Base-by-base conservation (phyloP, 2,329 filamentous ascomycete genomes). In the Colletotrichum limetticola region DNA sequence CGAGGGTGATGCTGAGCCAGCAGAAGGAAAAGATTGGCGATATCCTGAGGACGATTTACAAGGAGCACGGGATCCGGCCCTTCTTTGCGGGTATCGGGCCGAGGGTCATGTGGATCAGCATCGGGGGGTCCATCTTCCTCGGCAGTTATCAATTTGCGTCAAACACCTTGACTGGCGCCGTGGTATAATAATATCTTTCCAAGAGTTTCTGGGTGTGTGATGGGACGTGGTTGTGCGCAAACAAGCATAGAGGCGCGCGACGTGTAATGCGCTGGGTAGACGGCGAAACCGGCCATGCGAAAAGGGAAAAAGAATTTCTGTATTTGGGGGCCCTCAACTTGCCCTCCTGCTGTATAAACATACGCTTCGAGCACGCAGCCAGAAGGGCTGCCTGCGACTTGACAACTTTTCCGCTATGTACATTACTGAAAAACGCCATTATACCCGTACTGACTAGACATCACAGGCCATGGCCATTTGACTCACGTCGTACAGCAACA, bases 61-160 rank as follows among this genome's bases (percentile, higher is more conserved):
- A 83, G 61, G 88, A 92, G 68, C 89, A 91, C 74, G 93, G 94
- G 1, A 80, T 90, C 5, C 83, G 87, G 74, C 91, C 92, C 0
- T 95, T 95, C 82, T 95, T 95, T 78, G 90, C 91, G 1, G 94
- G 93, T 1, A 88, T 92, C 58, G 95, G 93, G 19, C 97, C 97
- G 1, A 88, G 97, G 66, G 92, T 98, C 11, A 92, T 94, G 74
- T 98, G 97, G 95, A 99, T 99, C 80, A 97, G 94, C 76, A 93
- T 94, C 69, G 97, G 97, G 3, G 97, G 97, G 1, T 95, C 96
- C 12, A 95, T 99, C 42, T 99, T 99, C 85, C 82, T 98, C 79
- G 97, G 96, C 1, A 96, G 93, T 78, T 98, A 98, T 82, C 95
- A 98, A 82, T 97, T 92, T 91, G 93, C 92, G 26, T 93, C 92